Percentiles rank a stretch among this genome's conserved stretches.
Evolutionary conservation across 306 rosid genomes (phyloP).

Genomic region (Begonia loranthoides): DNA sequence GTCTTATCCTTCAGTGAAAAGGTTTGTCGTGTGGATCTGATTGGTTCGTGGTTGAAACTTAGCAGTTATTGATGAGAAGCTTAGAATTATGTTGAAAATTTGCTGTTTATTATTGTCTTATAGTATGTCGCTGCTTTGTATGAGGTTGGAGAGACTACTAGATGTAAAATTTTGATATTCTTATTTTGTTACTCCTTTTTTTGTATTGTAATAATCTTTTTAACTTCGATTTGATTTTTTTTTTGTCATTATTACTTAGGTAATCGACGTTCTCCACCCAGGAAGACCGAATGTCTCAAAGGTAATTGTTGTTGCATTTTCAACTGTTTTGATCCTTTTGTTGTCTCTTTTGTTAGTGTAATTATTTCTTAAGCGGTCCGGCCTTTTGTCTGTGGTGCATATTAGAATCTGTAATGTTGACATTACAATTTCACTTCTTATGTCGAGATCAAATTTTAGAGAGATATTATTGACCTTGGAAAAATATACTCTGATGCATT

Average conservation of each 20-base stretch:
- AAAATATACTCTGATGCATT: too few relatives aligned
- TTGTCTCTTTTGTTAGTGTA: background rate
- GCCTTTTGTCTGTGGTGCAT: too few relatives aligned
- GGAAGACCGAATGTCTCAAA: slow-evolving; percentile 20
- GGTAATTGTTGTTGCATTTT: slow-evolving; percentile 3
- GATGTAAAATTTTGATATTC: background rate
- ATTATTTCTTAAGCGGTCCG: too few relatives aligned
- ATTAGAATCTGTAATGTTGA: too few relatives aligned
- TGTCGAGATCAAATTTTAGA: background rate
- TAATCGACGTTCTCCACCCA: slow-evolving; percentile 27
- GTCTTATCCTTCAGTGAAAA: background rate
- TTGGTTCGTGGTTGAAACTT: background rate
- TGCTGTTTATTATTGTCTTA: background rate
- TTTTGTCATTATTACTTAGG: background rate
- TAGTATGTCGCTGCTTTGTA: background rate
- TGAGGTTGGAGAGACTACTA: background rate
- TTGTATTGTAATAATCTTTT: background rate
- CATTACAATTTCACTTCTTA: too few relatives aligned
- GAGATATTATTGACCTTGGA: too few relatives aligned
- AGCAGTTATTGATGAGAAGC: background rate
- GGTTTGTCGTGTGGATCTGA: background rate
- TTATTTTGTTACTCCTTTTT: background rate
- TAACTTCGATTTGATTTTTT: too few relatives aligned
- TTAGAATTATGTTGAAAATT: background rate
- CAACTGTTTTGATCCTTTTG: background rate